phyloP scores from a whole-genome alignment of 345 rosid species.

The Eucalyptus cloeziana region DNA sequence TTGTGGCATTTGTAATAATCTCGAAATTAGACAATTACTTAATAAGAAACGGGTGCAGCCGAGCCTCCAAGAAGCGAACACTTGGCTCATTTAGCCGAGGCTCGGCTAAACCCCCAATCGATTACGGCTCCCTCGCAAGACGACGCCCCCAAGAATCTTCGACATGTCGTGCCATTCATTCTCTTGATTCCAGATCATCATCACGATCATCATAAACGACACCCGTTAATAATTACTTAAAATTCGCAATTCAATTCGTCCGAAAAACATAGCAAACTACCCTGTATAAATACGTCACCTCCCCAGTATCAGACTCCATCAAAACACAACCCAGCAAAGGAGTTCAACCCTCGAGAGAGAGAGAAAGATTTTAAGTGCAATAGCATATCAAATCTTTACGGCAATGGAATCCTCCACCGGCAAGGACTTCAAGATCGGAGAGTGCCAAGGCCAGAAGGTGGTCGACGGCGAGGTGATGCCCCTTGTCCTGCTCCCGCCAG shows the following conservation, averaged over 20 bases:
- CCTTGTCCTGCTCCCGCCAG: conserved; percentile 25
- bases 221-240: neutral
- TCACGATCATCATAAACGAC: neutral
- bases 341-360: neutral
- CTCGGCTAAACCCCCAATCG: neutral
- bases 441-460: conserved; percentile 47
- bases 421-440: conserved; percentile 45
- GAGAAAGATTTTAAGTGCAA: neutral
- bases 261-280: neutral
- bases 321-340: neutral
- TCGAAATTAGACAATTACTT: neutral
- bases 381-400: neutral
- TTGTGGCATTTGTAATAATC: neutral
- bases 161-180: neutral
- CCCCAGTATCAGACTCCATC: neutral
- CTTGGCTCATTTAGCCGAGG: neutral
- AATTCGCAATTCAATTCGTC: neutral
- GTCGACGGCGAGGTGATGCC: conserved; percentile 61
- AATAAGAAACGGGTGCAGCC: neutral
- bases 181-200: neutral
- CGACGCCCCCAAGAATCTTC: neutral
- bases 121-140: neutral
- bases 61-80: neutral
- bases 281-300: neutral
- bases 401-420: conserved; percentile 20